Percentiles rank a stretch among this genome's conserved stretches.
These are phyloP conservation scores for Blastobotrys buckinghamii DNA, from an alignment of 1,139 yeast species.

Conservation along the genomic window DNA sequence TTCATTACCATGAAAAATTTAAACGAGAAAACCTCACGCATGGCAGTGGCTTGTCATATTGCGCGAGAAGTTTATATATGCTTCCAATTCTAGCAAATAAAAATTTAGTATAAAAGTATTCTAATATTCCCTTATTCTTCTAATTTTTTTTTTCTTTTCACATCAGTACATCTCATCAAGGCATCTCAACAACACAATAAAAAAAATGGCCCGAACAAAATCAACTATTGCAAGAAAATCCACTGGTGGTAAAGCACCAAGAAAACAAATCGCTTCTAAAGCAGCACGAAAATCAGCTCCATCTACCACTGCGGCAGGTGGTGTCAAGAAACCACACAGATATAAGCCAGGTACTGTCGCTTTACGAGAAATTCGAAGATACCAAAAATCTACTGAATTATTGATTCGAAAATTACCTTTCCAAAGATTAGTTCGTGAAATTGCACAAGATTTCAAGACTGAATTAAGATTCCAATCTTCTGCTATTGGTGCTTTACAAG, in stretches of 20 bases:
- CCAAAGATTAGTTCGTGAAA: constrained; percentile 97
- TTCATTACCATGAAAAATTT: too few relatives aligned
- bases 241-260: constrained; percentile 99
- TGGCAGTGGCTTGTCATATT: too few relatives aligned
- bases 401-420: constrained; percentile 95
- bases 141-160: background rate
- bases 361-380: constrained; percentile 98
- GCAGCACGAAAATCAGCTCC: constrained; percentile 96
- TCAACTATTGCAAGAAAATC: constrained; percentile 97
- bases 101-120: too few relatives aligned
- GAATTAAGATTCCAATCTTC: constrained; percentile 97
- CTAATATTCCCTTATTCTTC: background rate
- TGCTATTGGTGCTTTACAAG: constrained; percentile 98
- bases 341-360: constrained; percentile 99
- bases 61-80: too few relatives aligned
- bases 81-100: too few relatives aligned
- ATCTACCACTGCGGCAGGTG: constrained; percentile 76
- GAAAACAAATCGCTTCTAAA: constrained; percentile 98
- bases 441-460: constrained; percentile 96
- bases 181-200: background rate
- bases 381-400: constrained; percentile 95
- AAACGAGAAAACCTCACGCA: too few relatives aligned
- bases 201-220: constrained; percentile 91
- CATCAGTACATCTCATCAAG: background rate
- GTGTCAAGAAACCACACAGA: constrained; percentile 99